phyloP scores from a whole-genome alignment of 1,284 basidiomycete genomes.

The Schizopora paradoxa region DNA sequence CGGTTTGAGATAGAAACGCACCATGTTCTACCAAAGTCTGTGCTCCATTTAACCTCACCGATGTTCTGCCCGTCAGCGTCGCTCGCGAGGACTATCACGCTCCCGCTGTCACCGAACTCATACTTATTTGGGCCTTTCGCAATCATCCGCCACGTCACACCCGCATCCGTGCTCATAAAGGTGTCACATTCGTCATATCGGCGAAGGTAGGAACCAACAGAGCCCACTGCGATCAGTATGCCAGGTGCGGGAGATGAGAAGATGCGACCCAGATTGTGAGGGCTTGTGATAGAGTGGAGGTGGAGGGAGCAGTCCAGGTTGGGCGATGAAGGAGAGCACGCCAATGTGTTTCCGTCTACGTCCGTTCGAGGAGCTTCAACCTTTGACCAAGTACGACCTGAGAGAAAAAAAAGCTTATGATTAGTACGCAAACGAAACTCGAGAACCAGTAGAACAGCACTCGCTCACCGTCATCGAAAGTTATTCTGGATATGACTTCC shows the following conservation, averaged over 20 bases:
- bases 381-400: slow-evolving; percentile 71
- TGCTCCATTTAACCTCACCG: slow-evolving; percentile 78
- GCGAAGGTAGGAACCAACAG: slow-evolving; percentile 65
- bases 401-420: neutral
- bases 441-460: neutral
- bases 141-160: slow-evolving; percentile 82
- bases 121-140: slow-evolving; percentile 82
- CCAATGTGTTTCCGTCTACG: slow-evolving; percentile 52
- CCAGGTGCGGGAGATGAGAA: slow-evolving; percentile 95
- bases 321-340: slow-evolving; percentile 58
- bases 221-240: slow-evolving; percentile 92
- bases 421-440: slow-evolving; percentile 1
- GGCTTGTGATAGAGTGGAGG: slow-evolving; percentile 84
- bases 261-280: slow-evolving; percentile 89
- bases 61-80: slow-evolving; percentile 82
- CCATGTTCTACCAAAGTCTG: slow-evolving; percentile 84
- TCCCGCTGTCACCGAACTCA: slow-evolving; percentile 91
- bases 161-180: slow-evolving; percentile 88
- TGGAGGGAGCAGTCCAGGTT: slow-evolving; percentile 74
- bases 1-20: slow-evolving; percentile 33
- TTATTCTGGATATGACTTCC: slow-evolving; percentile 73
- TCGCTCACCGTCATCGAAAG: slow-evolving; percentile 81
- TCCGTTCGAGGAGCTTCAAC: slow-evolving; percentile 63
- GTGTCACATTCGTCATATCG: slow-evolving; percentile 91
- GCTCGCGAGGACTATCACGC: slow-evolving; percentile 79